Evolutionary conservation across 768 basidiomycete genomes (phyloP).

Genomic region (Suillus subluteus): DNA sequence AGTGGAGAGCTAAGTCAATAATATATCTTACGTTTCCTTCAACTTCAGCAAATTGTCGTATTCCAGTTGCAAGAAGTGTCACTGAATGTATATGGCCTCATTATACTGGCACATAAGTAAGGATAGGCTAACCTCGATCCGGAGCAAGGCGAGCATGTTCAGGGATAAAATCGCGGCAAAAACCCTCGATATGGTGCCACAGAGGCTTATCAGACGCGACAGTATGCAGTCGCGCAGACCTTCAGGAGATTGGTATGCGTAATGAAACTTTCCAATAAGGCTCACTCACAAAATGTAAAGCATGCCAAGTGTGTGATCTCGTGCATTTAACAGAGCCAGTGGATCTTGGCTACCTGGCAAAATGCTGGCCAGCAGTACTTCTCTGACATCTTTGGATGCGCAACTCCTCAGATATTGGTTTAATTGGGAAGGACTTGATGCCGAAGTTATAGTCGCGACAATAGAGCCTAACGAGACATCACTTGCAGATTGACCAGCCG

Average conservation of each 20-base stretch:
- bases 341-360: slow-evolving; percentile 71
- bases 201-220: slow-evolving; percentile 43
- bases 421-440: slow-evolving; percentile 40
- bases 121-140: slow-evolving; percentile 55
- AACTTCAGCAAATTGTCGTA: slow-evolving; percentile 51
- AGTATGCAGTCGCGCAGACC: slow-evolving; percentile 60
- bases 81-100: slow-evolving; percentile 45
- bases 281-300: slow-evolving; percentile 72
- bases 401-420: slow-evolving; percentile 49
- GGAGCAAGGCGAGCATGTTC: slow-evolving; percentile 68
- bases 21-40: slow-evolving; percentile 53
- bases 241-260: slow-evolving; percentile 26
- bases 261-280: slow-evolving; percentile 1
- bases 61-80: slow-evolving; percentile 65
- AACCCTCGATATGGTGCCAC: slow-evolving; percentile 49
- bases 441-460: slow-evolving; percentile 49
- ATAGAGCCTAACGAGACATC: slow-evolving; percentile 42
- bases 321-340: slow-evolving; percentile 56
- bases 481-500: slow-evolving; percentile 16
- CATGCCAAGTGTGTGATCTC: slow-evolving; percentile 62
- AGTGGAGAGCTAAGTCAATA: slow-evolving; percentile 1
- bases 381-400: slow-evolving; percentile 60
- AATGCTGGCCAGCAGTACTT: slow-evolving; percentile 55
- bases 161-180: slow-evolving; percentile 65
- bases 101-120: not conserved